These are phyloP conservation scores for Leishmania tarentolae DNA, from an alignment of 208 protist genomes.

Conservation along the genomic window DNA sequence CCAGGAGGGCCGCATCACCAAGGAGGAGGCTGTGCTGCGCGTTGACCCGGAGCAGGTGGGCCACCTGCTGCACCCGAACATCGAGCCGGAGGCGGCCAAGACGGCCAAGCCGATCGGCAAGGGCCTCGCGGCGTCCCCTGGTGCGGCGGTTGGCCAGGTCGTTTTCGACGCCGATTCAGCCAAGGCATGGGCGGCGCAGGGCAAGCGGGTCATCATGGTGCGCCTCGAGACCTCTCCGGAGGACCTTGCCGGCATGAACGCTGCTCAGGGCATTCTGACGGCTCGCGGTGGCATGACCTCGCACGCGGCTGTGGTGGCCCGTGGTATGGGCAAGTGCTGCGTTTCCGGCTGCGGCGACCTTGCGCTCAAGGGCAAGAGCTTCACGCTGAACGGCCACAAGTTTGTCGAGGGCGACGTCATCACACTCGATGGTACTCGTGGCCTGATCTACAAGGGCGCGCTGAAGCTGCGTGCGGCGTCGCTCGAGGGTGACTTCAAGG, in stretches of 20 bases:
- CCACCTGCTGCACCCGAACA: slow-evolving; percentile 90
- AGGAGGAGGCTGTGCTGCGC: slow-evolving; percentile 88
- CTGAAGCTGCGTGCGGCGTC: slow-evolving; percentile 62
- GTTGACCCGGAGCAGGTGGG: slow-evolving; percentile 85
- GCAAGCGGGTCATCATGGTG: slow-evolving; percentile 91
- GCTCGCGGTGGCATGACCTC: slow-evolving; percentile 95
- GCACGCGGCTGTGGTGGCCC: slow-evolving; percentile 96
- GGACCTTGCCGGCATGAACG: slow-evolving; percentile 93
- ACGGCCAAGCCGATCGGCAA: slow-evolving; percentile 77
- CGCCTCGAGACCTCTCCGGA: slow-evolving; percentile 95
- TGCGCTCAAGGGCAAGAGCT: slow-evolving; percentile 59
- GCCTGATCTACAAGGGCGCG: slow-evolving; percentile 84
- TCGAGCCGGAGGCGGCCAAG: slow-evolving; percentile 66
- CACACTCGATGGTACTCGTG: slow-evolving; percentile 90
- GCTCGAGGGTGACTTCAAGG: slow-evolving; percentile 80
- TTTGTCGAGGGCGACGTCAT: slow-evolving; percentile 89
- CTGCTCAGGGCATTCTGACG: slow-evolving; percentile 91
- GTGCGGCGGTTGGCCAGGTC: slow-evolving; percentile 90
- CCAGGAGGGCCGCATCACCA: slow-evolving; percentile 88
- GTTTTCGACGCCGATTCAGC: slow-evolving; percentile 89
- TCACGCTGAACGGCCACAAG: slow-evolving; percentile 58
- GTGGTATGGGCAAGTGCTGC: slow-evolving; percentile 96
- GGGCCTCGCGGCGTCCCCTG: slow-evolving; percentile 93
- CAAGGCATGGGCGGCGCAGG: slow-evolving; percentile 49
- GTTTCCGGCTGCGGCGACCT: slow-evolving; percentile 90